Evolutionary conservation across 495 filamentous ascomycete genomes (phyloP), one percentile per base, ranked within the genome.

Genomic region (Xylaria grammica): DNA sequence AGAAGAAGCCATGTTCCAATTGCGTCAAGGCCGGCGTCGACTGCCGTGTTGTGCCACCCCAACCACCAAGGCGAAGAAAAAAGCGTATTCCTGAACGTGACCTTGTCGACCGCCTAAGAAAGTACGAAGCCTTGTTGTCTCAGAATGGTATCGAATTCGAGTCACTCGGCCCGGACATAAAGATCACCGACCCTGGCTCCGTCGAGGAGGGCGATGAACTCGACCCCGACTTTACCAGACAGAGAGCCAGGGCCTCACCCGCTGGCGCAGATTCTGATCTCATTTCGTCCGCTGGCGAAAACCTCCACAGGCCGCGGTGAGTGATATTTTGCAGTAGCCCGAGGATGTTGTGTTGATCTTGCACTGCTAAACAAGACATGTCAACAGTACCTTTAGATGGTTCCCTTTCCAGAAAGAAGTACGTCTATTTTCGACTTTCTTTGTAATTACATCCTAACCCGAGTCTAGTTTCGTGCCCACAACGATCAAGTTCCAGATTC

Each of bases 1-100:
- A 85, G 72, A 79, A 82, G 63, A 82, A 87, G 65, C 86, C 85
- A 34, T 90, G 88, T 44, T 84, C 85, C 53, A 88, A 87, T 75
- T 90, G 87, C 68, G 72, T 84, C 73, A 90, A 86, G 78, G 82
- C 85, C 62, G 69, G 78, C 32, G 80, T 82, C 42, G 85, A 87
- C 49, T 91, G 88, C 67, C 77, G 86, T 3, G 84, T 86, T 29
- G 80, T 83, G n/a, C 79, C 83, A 68, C 86, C 85, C 26, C 81
- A 84, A 42, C 84, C 82, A 0, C 85, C 87, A 17, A 77, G 85
- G 42, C 83, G 86, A 26, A 78, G 85, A 60, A 87, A 86, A 75
- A 86, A 84, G 76, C 83, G 81, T 65, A 78, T 76, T 27, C 76
- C 81, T 48, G 81, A 84, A 65, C 75, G 77, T 58, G 82, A 84